Evolutionary conservation across 257 asterid genomes (phyloP).

Genomic region (Rehmannia glutinosa): DNA sequence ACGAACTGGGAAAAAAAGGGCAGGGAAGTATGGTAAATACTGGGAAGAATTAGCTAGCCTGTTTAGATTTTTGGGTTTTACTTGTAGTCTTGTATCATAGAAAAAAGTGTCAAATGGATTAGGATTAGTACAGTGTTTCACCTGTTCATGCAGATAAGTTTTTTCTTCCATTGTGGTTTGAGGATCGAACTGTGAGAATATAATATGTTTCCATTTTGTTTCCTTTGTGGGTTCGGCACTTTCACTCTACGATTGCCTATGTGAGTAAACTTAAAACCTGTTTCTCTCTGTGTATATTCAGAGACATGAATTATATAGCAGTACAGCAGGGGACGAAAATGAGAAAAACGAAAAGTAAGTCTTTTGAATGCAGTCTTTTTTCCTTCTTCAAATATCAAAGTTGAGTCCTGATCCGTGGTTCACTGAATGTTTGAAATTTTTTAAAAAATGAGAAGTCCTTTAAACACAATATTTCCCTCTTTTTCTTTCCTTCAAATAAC

Average conservation of each 20-base stretch:
- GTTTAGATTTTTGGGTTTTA: background rate
- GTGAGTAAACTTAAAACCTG: slow-evolving; percentile 4
- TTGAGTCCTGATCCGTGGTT: background rate
- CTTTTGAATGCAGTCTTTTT: background rate
- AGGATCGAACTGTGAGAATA: background rate
- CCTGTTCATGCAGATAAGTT: background rate
- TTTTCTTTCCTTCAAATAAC: background rate
- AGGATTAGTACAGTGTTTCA: background rate
- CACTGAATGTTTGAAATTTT: slow-evolving; percentile 4
- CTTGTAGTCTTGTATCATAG: too few species aligned
- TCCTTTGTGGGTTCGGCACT: background rate
- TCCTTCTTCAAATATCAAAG: background rate
- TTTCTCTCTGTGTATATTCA: slow-evolving; percentile 19
- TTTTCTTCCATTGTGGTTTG: background rate
- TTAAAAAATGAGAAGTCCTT: slow-evolving; percentile 29
- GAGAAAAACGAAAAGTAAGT: slow-evolving; percentile 37
- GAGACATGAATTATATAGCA: slow-evolving; percentile 41
- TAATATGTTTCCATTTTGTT: background rate
- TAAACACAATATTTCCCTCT: background rate
- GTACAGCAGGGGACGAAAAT: slow-evolving; percentile 29
- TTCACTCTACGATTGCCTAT: background rate
- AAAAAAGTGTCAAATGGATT: background rate
- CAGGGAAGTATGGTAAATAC: background rate
- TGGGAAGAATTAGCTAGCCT: background rate
- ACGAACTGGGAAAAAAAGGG: background rate